Evolutionary conservation across 2,329 filamentous ascomycete species (phyloP).

Genomic region (Colletotrichum plurivorum): DNA sequence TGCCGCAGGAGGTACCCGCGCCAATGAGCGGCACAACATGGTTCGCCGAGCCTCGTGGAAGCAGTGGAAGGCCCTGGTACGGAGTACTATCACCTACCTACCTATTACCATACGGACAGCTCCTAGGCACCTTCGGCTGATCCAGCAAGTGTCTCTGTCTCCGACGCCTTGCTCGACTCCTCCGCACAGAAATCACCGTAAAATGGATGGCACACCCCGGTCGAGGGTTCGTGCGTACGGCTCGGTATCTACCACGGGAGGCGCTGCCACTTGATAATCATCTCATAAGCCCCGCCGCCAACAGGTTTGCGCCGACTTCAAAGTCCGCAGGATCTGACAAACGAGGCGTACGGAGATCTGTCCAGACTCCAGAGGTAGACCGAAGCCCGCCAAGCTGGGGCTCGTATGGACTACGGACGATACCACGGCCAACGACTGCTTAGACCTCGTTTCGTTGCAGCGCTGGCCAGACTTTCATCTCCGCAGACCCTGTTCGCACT

Average conservation of each 20-base stretch:
- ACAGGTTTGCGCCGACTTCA: neutral
- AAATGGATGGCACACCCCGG: neutral
- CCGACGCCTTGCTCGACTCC: neutral
- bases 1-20: slow-evolving; percentile 6
- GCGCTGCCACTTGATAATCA: slow-evolving; percentile 3
- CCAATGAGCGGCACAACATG: slow-evolving; percentile 2
- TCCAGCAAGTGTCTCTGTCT: neutral
- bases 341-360: slow-evolving; percentile 1
- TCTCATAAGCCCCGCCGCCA: slow-evolving; percentile 5
- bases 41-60: neutral
- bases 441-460: neutral
- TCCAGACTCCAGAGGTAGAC: neutral
- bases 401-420: neutral
- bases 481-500: slow-evolving; percentile 19
- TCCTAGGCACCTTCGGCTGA: neutral
- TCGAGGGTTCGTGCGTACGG: neutral
- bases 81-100: too few species aligned
- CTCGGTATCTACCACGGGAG: slow-evolving; percentile 9
- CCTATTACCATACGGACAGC: too few species aligned
- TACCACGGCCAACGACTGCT: too few species aligned
- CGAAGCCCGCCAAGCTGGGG: neutral
- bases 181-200: neutral
- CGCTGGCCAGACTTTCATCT: slow-evolving; percentile 16
- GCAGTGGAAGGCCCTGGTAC: neutral
- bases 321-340: slow-evolving; percentile 18